Evolutionary conservation across 306 rosid species (phyloP).

Genomic region (Potentilla sterilis): DNA sequence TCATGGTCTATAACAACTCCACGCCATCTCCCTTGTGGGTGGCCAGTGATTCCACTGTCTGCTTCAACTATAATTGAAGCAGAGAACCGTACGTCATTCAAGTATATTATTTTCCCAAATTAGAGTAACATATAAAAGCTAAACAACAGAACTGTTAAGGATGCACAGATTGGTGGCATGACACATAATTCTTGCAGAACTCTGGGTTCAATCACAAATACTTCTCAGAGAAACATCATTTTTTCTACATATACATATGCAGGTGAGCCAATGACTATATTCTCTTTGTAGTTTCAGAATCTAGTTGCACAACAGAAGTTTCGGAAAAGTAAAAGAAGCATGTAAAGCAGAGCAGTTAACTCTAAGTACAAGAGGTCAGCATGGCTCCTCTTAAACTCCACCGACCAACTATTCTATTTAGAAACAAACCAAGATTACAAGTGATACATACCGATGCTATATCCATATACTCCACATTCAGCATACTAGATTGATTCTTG

Average conservation of each 20-base stretch:
- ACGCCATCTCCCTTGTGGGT: neutral
- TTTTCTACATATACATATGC: too few relatives aligned
- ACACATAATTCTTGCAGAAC: neutral
- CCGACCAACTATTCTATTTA: neutral
- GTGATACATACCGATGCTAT: conserved; percentile 24
- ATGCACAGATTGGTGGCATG: neutral
- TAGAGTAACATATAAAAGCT: neutral
- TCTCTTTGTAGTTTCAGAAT: neutral
- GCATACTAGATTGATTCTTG: conserved; percentile 12
- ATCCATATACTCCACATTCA: conserved; percentile 8
- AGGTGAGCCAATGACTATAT: neutral
- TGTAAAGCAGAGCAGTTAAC: neutral
- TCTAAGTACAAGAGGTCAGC: conserved; percentile 5
- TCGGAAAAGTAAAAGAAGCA: neutral
- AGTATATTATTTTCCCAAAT: neutral
- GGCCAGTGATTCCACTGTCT: conserved; percentile 9
- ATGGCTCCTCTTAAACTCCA: neutral
- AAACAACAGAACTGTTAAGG: neutral
- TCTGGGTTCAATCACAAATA: neutral
- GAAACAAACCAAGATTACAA: neutral
- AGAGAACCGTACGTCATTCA: neutral
- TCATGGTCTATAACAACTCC: neutral
- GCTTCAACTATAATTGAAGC: conserved; percentile 1
- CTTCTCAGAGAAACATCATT: neutral
- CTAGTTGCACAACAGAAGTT: neutral